phyloP scores from a whole-genome alignment of 257 asterid species.

The Ophiorrhiza pumila region DNA sequence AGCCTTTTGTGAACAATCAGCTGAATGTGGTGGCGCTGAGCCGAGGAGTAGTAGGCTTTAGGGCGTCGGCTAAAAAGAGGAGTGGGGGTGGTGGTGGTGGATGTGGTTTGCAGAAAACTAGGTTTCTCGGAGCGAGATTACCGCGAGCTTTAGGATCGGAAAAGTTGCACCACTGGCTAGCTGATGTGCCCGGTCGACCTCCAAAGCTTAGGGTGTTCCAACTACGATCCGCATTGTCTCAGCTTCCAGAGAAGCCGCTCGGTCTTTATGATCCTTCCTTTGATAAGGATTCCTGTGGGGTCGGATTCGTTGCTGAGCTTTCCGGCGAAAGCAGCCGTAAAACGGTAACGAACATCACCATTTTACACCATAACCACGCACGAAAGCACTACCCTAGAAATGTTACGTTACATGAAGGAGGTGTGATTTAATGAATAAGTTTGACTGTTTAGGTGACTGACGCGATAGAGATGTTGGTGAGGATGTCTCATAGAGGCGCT shows the following conservation, averaged over 20 bases:
- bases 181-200: conserved; percentile 49
- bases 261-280: conserved; percentile 89
- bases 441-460: conserved; percentile 66
- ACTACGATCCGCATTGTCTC: conserved; percentile 65
- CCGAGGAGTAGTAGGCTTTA: conserved; percentile 41
- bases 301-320: conserved; percentile 96
- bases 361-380: neutral
- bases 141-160: conserved; percentile 43
- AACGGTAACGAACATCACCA: conserved; percentile 45
- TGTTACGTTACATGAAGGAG: neutral
- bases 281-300: conserved; percentile 99
- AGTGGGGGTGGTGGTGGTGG: conserved; percentile 12
- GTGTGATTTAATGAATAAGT: neutral
- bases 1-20: conserved; percentile 58
- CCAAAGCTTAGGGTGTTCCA: conserved; percentile 53
- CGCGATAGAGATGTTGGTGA: conserved; percentile 90
- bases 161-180: conserved; percentile 53
- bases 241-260: conserved; percentile 91
- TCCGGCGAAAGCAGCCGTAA: conserved; percentile 94
- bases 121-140: conserved; percentile 45
- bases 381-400: too few relatives aligned
- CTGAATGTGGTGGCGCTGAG: conserved; percentile 64
- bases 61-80: conserved; percentile 30
- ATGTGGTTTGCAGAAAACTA: conserved; percentile 31
- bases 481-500: conserved; percentile 98